These are phyloP conservation scores for Fraxinus angustifolia DNA, from an alignment of 305 asterid species.

Conservation along the genomic window DNA sequence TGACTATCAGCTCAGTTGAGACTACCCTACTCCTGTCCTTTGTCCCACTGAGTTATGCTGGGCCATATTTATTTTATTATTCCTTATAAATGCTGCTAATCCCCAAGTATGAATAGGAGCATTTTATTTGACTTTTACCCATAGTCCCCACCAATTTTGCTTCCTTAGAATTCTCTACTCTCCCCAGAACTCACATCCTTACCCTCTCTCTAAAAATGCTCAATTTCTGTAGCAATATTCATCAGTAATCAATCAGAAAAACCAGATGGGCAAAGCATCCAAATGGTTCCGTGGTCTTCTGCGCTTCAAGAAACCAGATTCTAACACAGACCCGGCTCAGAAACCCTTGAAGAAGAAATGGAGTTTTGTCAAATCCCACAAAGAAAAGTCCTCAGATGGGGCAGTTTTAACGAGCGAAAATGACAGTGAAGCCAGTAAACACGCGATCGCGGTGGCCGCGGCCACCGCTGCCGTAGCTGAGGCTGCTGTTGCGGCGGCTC, in stretches of 20 bases:
- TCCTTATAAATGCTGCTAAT: neutral
- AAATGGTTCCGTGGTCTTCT: slow-evolving; percentile 67
- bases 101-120: neutral
- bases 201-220: slow-evolving; percentile 15
- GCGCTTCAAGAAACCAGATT: slow-evolving; percentile 28
- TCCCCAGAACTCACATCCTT: neutral
- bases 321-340: slow-evolving; percentile 19
- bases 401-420: neutral
- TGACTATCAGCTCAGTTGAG: too few species aligned
- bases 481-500: slow-evolving; percentile 84
- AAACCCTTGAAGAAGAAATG: slow-evolving; percentile 53
- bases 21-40: too few species aligned
- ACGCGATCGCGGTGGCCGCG: slow-evolving; percentile 67
- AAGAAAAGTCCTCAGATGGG: slow-evolving; percentile 23
- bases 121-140: neutral
- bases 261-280: slow-evolving; percentile 65
- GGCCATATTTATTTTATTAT: neutral
- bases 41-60: too few species aligned
- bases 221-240: neutral
- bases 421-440: slow-evolving; percentile 39
- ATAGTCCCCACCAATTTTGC: neutral
- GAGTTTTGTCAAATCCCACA: slow-evolving; percentile 45
- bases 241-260: neutral
- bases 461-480: slow-evolving; percentile 77
- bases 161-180: neutral